phyloP scores from a whole-genome alignment of 2,329 filamentous ascomycete species.

The Neofusicoccum parvum region DNA sequence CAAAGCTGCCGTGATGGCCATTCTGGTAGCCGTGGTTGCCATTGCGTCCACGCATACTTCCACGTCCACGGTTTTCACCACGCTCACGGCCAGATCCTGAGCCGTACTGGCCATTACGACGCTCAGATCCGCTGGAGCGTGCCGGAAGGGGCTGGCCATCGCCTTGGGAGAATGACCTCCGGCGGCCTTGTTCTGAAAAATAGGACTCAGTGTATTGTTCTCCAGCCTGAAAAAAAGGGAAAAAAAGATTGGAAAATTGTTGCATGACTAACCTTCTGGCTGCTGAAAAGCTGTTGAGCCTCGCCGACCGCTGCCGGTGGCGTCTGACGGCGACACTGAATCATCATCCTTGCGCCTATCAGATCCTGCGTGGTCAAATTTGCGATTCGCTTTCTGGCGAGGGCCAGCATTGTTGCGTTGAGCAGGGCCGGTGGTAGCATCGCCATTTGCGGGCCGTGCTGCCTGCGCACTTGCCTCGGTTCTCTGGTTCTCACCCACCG shows the following conservation, averaged over 20 bases:
- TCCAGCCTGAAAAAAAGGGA: not conserved
- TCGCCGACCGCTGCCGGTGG: conserved; percentile 29
- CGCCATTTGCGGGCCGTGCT: conserved; percentile 16
- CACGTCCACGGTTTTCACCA: conserved; percentile 47
- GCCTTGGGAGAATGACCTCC: conserved; percentile 30
- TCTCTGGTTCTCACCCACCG: conserved; percentile 30
- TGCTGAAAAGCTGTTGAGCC: conserved; percentile 34
- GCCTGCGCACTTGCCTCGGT: conserved; percentile 23
- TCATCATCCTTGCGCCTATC: conserved; percentile 19
- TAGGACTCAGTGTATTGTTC: not conserved
- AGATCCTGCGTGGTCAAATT: conserved; percentile 9
- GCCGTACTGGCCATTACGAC: conserved; percentile 39
- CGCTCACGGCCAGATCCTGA: conserved; percentile 47
- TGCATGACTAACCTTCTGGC: conserved; percentile 32
- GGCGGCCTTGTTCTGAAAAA: conserved; percentile 32
- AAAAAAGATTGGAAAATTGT: not conserved
- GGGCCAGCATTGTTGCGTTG: conserved; percentile 10
- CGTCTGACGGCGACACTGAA: conserved; percentile 16
- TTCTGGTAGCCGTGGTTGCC: conserved; percentile 35
- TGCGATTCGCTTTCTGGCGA: conserved; percentile 16
- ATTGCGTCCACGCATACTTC: conserved; percentile 48
- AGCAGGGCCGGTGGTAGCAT: not conserved
- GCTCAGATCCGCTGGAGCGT: conserved; percentile 24
- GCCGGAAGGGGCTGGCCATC: conserved; percentile 32
- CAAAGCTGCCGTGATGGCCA: conserved; percentile 28